Conservation (phyloP, 345 rosid species). For the Turnera subulata region DNA sequence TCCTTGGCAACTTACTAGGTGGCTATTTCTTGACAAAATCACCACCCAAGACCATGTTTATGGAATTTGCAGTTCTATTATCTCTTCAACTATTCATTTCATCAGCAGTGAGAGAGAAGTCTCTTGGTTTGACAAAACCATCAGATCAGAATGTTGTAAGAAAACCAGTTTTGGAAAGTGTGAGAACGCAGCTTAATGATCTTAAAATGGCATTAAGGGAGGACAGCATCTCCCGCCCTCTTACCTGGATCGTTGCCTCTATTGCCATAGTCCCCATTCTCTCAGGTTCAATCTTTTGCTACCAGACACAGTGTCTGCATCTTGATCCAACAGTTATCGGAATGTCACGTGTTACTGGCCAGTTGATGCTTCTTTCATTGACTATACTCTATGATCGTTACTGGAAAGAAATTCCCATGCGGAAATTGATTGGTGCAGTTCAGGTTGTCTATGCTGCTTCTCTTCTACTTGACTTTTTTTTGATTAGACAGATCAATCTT, state of each 20-base stretch:
- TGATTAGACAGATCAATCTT: constrained; percentile 64
- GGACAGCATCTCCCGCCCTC: constrained; percentile 50
- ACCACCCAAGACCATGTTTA: constrained; percentile 51
- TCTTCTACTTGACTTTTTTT: constrained; percentile 68
- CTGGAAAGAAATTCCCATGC: constrained; percentile 64
- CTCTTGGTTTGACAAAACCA: constrained; percentile 47
- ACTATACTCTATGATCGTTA: constrained; percentile 54
- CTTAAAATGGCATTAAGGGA: constrained; percentile 51
- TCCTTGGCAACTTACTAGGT: constrained; percentile 74
- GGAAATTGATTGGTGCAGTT: constrained; percentile 48
- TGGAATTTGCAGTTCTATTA: constrained; percentile 45
- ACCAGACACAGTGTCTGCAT: constrained; percentile 72
- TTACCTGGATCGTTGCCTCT: constrained; percentile 69
- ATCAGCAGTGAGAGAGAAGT: constrained; percentile 41
- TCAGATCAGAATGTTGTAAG: constrained; percentile 17
- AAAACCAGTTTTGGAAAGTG: constrained; percentile 36
- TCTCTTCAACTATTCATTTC: constrained; percentile 58
- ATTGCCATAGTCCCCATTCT: constrained; percentile 63
- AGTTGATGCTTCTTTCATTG: constrained; percentile 56
- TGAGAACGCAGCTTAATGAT: constrained; percentile 47
- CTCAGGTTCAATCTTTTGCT: constrained; percentile 79
- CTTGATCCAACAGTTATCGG: constrained; percentile 71
- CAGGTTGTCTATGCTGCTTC: constrained; percentile 60
- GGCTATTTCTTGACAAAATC: constrained; percentile 52
- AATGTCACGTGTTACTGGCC: constrained; percentile 77